A percentile compares a stretch with the other conserved stretches of the same genome.
Evolutionary conservation across 1,284 basidiomycete genomes (phyloP).

Genomic region (Stygiomarasmius scandens): DNA sequence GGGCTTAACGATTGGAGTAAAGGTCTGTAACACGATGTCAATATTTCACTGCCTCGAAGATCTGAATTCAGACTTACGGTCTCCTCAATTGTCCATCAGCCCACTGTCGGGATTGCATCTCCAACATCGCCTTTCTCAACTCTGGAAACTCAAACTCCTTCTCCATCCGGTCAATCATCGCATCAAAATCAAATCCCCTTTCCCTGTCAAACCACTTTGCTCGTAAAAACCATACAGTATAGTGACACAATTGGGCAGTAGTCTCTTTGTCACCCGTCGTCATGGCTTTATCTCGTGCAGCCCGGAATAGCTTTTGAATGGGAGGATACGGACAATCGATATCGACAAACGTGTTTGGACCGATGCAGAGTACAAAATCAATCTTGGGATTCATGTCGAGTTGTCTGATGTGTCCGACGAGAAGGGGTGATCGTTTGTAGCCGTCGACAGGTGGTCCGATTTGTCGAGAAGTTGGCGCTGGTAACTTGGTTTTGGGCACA

Average conservation of each 20-base stretch:
- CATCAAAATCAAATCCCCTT: constrained; percentile 1
- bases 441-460: constrained; percentile 18
- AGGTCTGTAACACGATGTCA: too few species aligned
- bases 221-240: constrained; percentile 13
- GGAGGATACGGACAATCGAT: constrained; percentile 13
- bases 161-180: constrained; percentile 14
- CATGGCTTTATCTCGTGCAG: constrained; percentile 19
- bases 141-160: constrained; percentile 14
- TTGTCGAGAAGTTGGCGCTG: neutral
- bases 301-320: constrained; percentile 11
- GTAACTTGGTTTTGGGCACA: neutral
- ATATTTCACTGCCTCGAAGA: too few species aligned
- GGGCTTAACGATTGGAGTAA: too few species aligned
- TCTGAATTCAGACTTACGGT: constrained; percentile 4
- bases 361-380: constrained; percentile 3
- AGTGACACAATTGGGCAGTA: constrained; percentile 16
- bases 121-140: constrained; percentile 10
- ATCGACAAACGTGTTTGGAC: neutral
- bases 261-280: constrained; percentile 15
- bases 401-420: constrained; percentile 6
- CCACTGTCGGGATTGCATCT: constrained; percentile 16
- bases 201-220: neutral
- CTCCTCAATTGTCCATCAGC: constrained; percentile 9
- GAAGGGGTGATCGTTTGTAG: constrained; percentile 14
- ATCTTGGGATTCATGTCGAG: constrained; percentile 10